Conservation (phyloP, 2,329 filamentous ascomycete genomes). For the Ilyonectria destructans region DNA sequence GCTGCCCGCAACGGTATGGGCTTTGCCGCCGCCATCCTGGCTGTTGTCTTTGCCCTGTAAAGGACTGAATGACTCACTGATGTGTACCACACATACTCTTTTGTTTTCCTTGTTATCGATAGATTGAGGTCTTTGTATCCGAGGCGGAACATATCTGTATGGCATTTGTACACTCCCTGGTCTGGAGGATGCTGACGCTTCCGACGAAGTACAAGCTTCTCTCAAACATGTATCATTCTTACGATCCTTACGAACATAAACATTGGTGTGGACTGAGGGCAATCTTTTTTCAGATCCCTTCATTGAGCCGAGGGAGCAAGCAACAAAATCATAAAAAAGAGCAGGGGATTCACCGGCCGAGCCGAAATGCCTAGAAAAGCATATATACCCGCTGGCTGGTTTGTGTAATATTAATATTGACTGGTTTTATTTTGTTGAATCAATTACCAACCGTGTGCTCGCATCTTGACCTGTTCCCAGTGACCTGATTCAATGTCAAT, state of each 20-base stretch:
- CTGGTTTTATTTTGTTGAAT: constrained; percentile 45
- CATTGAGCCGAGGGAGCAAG: constrained; percentile 38
- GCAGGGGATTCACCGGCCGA: constrained; percentile 45
- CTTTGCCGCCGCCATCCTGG: constrained; percentile 63
- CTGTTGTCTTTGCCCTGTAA: constrained; percentile 65
- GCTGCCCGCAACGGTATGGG: constrained; percentile 62
- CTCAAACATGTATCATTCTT: constrained; percentile 64
- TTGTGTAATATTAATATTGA: constrained; percentile 54
- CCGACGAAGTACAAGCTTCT: constrained; percentile 30
- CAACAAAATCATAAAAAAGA: constrained; percentile 43
- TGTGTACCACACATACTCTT: constrained; percentile 40
- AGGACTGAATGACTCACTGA: constrained; percentile 30
- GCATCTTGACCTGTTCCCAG: not conserved
- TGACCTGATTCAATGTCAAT: not conserved
- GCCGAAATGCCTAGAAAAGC: constrained; percentile 50
- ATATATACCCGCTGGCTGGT: constrained; percentile 54
- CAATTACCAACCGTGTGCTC: constrained; percentile 34
- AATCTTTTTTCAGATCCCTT: constrained; percentile 35
- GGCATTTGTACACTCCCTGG: constrained; percentile 43
- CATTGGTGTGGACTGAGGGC: constrained; percentile 50
- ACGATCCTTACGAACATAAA: constrained; percentile 71
- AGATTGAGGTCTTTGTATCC: constrained; percentile 48
- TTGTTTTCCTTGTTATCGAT: constrained; percentile 47
- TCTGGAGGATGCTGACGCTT: constrained; percentile 38
- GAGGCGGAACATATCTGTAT: constrained; percentile 46